Conservation (phyloP, 805 yeast genomes). For the Tetrapisispora arboricola region DNA sequence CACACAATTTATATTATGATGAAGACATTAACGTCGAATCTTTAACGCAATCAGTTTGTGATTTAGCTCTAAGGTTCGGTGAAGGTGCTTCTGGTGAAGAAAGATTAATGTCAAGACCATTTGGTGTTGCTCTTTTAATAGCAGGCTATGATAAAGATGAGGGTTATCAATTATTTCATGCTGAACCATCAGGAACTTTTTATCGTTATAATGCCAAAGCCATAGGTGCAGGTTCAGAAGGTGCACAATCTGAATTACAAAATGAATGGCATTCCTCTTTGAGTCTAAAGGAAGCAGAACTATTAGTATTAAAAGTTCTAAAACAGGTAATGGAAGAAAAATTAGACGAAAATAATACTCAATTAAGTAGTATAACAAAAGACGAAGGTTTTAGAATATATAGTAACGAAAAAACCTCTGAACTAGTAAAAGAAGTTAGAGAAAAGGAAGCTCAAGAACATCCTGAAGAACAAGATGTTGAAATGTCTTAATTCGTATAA, state of each 20-base stretch:
- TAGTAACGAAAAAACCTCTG: constrained; percentile 70
- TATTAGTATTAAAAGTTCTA: constrained; percentile 74
- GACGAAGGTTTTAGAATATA: constrained; percentile 81
- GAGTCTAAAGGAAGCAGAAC: constrained; percentile 87
- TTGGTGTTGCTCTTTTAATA: constrained; percentile 92
- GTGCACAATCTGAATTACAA: constrained; percentile 96
- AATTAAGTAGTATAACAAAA: constrained; percentile 83
- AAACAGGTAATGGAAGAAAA: constrained; percentile 99
- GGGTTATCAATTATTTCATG: constrained; percentile 94
- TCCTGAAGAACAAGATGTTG: constrained; percentile 26
- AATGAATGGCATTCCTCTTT: constrained; percentile 91
- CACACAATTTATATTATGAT: constrained; percentile 82
- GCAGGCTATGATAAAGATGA: constrained; percentile 90
- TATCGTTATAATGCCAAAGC: constrained; percentile 98
- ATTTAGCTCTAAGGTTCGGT: constrained; percentile 90
- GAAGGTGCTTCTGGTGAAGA: constrained; percentile 97
- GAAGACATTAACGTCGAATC: constrained; percentile 89
- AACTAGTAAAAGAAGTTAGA: constrained; percentile 65
- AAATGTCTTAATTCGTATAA: constrained; percentile 18
- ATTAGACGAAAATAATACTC: constrained; percentile 89
- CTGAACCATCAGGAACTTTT: constrained; percentile 98
- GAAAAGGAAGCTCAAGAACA: constrained; percentile 50
- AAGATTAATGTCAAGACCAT: constrained; percentile 88
- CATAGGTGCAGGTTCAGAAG: constrained; percentile 97
- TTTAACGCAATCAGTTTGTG: constrained; percentile 93